Evolutionary conservation across 495 filamentous ascomycete genomes (phyloP), one percentile per base, ranked within the genome.

Genomic region (Staphylotrichum longicolle): DNA sequence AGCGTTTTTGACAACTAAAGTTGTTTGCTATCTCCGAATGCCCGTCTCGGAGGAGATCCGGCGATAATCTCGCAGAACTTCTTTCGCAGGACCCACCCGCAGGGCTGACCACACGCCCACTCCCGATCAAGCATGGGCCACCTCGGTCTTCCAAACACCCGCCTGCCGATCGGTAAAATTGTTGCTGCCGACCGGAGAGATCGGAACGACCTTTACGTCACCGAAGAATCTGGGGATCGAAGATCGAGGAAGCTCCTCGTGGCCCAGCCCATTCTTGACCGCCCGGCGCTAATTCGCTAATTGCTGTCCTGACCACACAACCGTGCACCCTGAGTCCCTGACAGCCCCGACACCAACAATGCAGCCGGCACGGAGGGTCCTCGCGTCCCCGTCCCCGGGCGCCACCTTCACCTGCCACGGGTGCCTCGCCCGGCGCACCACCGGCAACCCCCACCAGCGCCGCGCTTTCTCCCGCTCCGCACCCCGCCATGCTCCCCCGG

Each of bases 401-500:
- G n/a, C 63, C 57, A 15, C 58, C 44, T 45, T 7, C 9, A 35
- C 57, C 45, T 51, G 62, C 34, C 65, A 37, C 3, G 48, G 15
- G 4, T 52, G 48, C 48, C 53, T 52, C 54, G 32, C 54, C 15
- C 53, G n/a, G 8, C 56, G 63, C 64, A 47, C 53, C 59, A 27
- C 20, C 20, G 20, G 20, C 20, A 27, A 1, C 20, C 30, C 48
- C 55, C 56, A 67, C 15, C 63, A 56, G 58, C 49, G 9, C 63
- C 39, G 63, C n/a, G n/a, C 46, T 40, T 57, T 61, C 11, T 62
- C 56, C 37, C 45, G 5, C 3, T 37, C 63, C 33, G 27, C 60
- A 12, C 40, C 66, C 30, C 45, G 41, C 39, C 32, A 56, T 37
- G 39, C 61, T 5, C 42, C 70, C 37, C 66, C 69, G n/a, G 60